phyloP scores from a whole-genome alignment of 768 basidiomycete species.

The Tylopilus plumbeoviolaceoides region DNA sequence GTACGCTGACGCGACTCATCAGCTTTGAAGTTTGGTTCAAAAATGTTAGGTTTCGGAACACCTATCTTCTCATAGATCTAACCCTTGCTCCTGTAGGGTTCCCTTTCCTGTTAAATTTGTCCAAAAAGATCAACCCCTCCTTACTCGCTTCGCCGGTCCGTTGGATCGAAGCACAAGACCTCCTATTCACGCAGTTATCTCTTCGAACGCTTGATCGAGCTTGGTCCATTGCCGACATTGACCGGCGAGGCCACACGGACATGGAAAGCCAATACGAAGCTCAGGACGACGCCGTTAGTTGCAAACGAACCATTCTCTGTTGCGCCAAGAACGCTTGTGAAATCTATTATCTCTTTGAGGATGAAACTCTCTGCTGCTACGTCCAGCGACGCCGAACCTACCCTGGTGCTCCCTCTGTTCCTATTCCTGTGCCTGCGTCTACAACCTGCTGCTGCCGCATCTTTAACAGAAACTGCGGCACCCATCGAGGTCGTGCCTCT shows the following conservation, averaged over 20 bases:
- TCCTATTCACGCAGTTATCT: conserved; percentile 80
- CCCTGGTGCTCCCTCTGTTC: conserved; percentile 37
- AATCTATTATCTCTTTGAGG: conserved; percentile 97
- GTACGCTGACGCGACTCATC: conserved; percentile 78
- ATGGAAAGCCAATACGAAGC: conserved; percentile 91
- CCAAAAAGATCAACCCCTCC: conserved; percentile 93
- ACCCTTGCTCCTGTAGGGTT: conserved; percentile 56
- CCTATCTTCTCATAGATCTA: conserved; percentile 1
- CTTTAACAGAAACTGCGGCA: conserved; percentile 60
- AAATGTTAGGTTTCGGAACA: conserved; percentile 55
- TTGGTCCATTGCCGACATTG: conserved; percentile 94
- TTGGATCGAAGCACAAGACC: conserved; percentile 99
- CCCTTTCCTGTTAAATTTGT: conserved; percentile 73
- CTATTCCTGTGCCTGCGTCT: conserved; percentile 41
- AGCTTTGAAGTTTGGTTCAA: conserved; percentile 99
- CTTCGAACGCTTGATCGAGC: conserved; percentile 92
- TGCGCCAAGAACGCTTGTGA: conserved; percentile 95
- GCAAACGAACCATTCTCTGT: conserved; percentile 78
- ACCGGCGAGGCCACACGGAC: conserved; percentile 93
- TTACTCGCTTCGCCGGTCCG: conserved; percentile 95
- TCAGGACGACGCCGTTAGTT: conserved; percentile 79
- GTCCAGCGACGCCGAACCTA: conserved; percentile 30
- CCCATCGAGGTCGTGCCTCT: conserved; percentile 85
- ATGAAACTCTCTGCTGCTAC: conserved; percentile 47
- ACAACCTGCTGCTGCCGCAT: conserved; percentile 40